A percentile compares a stretch with the other conserved stretches of the same genome.
Conservation (phyloP, 768 basidiomycete genomes). For the Albatrellus ellisii region DNA sequence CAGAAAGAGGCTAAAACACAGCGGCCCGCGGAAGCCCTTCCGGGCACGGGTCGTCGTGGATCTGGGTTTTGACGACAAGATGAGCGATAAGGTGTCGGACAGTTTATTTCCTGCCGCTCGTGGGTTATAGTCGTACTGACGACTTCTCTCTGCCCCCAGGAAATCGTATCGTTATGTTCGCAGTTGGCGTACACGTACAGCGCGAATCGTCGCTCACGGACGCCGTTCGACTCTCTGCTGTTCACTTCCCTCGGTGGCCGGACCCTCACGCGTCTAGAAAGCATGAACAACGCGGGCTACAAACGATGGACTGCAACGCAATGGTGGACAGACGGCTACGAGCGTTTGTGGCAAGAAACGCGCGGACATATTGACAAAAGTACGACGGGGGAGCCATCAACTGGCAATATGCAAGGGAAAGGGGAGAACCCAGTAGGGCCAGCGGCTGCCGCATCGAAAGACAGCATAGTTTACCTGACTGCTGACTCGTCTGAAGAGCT, state of each 20-base stretch:
- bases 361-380: constrained; percentile 1
- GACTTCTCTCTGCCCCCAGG: constrained; percentile 34
- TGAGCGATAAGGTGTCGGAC: constrained; percentile 78
- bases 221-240: constrained; percentile 58
- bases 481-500: constrained; percentile 88
- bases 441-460: constrained; percentile 12
- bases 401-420: no score
- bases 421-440: no score
- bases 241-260: constrained; percentile 74
- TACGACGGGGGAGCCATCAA: no score
- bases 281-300: constrained; percentile 51
- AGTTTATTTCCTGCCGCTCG: neutral
- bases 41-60: constrained; percentile 70
- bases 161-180: constrained; percentile 77
- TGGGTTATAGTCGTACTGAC: neutral
- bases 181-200: constrained; percentile 92
- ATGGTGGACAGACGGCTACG: constrained; percentile 75
- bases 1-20: constrained; percentile 16
- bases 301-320: constrained; percentile 71
- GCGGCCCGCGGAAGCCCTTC: constrained; percentile 17
- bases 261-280: constrained; percentile 51
- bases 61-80: constrained; percentile 84
- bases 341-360: constrained; percentile 42
- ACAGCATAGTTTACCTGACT: constrained; percentile 78
- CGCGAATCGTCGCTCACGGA: constrained; percentile 59